Conservation (phyloP, 2,329 filamentous ascomycete species). For the Fusarium nurragi region DNA sequence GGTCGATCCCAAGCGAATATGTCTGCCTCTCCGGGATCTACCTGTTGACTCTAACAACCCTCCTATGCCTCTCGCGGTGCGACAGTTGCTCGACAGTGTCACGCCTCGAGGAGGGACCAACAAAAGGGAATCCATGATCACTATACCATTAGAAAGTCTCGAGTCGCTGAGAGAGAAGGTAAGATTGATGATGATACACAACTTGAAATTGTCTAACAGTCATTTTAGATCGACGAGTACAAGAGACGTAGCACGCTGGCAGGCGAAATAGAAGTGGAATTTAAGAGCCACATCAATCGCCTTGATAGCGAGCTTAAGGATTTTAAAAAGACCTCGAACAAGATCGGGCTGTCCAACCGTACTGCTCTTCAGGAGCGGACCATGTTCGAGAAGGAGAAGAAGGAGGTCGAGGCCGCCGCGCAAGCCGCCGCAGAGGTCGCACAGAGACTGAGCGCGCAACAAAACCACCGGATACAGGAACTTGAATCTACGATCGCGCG, state of each 20-base stretch:
- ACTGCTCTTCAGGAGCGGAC: constrained; percentile 62
- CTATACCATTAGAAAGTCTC: constrained; percentile 48
- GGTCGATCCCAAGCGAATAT: constrained; percentile 46
- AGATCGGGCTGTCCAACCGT: constrained; percentile 59
- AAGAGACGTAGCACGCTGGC: constrained; percentile 40
- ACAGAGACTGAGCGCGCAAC: constrained; percentile 51
- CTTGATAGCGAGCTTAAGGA: constrained; percentile 59
- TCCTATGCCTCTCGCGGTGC: constrained; percentile 48
- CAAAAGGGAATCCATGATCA: constrained; percentile 37
- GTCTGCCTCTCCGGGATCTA: constrained; percentile 38
- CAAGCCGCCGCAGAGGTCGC: constrained; percentile 43
- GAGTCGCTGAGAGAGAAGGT: constrained; percentile 54
- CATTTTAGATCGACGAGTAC: constrained; percentile 45
- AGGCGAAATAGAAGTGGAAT: constrained; percentile 47
- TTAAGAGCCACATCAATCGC: constrained; percentile 54
- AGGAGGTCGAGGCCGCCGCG: constrained; percentile 50
- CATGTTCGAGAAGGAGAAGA: constrained; percentile 57
- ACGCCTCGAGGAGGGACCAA: constrained; percentile 14
- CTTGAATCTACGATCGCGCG: constrained; percentile 49
- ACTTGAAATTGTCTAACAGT: constrained; percentile 26
- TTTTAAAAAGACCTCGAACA: constrained; percentile 55
- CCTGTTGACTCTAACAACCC: constrained; percentile 41
- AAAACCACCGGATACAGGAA: constrained; percentile 50
- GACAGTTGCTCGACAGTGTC: constrained; percentile 43
- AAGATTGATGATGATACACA: constrained; percentile 6